Base-by-base conservation (phyloP, 2,329 filamentous ascomycete species). In the Nothophoma quercina region DNA sequence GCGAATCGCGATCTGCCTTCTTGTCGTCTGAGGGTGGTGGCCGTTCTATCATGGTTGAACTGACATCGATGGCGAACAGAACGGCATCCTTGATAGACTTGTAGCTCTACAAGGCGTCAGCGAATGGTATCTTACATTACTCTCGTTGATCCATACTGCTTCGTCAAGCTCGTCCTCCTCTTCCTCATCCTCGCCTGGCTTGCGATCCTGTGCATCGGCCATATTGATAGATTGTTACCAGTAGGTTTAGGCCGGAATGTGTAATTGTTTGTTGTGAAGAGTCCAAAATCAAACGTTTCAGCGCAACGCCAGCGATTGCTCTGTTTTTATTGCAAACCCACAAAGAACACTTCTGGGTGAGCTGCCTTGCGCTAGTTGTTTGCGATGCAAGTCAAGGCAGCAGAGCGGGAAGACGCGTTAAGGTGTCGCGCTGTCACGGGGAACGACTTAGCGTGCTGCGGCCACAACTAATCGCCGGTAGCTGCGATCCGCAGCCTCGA, bases 11-110 rank as follows among this genome's bases (percentile, higher is more conserved):
- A 59, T 90, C 88, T 34, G 86, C 85, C 72, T 92, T 93, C 76
- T 90, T 96, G 42, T 73, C 65, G 47, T 73, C 68, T 30, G 87
- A 83, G 55, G 81, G 77, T 2, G 85, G 83, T 18, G 90, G 90
- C 33, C 79, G 78, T 62, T 74, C 78, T 58, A 98, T 79, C 93
- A 98, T 99, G 0, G 91, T 92, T 29, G 85, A 77, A 80, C 90
- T 97, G 69, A 98, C 75, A 59, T 98, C 89, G 66, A 99, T 96
- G 12, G 92, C 93, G 71, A 99, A 93, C 19, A 99, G 82, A n/a
- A 98, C 85, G n/a, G 95, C 95, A 86, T 99, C 95, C 78, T 96
- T 97, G 70, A 93, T 88, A 1, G 88, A 83, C 78, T 93, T 96
- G 79, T 95, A 99, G 74, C 86, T 88, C 91, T 71, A 48, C 9